Conservation (phyloP, 495 filamentous ascomycete genomes). For the Penicillium waksmanii region DNA sequence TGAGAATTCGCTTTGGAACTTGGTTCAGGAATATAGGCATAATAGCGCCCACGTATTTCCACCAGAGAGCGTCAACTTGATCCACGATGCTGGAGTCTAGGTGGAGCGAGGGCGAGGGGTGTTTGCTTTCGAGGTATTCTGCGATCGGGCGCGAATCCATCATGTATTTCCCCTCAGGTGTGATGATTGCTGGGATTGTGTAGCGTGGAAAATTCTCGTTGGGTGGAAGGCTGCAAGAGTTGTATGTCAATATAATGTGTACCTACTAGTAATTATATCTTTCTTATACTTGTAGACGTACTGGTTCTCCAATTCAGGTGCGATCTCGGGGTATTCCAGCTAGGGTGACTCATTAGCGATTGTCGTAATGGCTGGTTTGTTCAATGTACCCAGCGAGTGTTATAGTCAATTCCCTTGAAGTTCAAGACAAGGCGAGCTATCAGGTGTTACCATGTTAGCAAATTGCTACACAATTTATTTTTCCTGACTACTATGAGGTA, state of each 20-base stretch:
- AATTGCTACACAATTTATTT: neutral
- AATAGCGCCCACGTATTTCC: slow-evolving; percentile 20
- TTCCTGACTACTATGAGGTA: neutral
- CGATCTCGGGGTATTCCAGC: slow-evolving; percentile 63
- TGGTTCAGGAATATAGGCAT: slow-evolving; percentile 33
- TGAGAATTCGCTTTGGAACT: slow-evolving; percentile 43
- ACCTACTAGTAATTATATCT: neutral
- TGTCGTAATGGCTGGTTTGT: neutral
- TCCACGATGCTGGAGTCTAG: slow-evolving; percentile 49
- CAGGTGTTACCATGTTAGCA: slow-evolving; percentile 4
- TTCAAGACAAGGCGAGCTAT: slow-evolving; percentile 62
- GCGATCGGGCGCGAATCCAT: slow-evolving; percentile 63
- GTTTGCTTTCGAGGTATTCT: slow-evolving; percentile 48
- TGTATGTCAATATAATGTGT: neutral
- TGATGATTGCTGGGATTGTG: slow-evolving; percentile 56
- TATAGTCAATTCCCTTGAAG: slow-evolving; percentile 64
- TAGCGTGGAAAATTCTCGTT: slow-evolving; percentile 47
- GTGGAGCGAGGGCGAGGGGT: slow-evolving; percentile 57
- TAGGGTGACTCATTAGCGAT: neutral
- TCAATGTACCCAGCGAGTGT: slow-evolving; percentile 59
- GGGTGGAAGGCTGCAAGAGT: slow-evolving; percentile 22
- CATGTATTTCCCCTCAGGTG: slow-evolving; percentile 54
- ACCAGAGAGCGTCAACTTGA: slow-evolving; percentile 32
- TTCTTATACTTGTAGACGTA: slow-evolving; percentile 24
- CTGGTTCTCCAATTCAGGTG: slow-evolving; percentile 47